Evolutionary conservation across 306 rosid species (phyloP).

Genomic region (Betula pendula): DNA sequence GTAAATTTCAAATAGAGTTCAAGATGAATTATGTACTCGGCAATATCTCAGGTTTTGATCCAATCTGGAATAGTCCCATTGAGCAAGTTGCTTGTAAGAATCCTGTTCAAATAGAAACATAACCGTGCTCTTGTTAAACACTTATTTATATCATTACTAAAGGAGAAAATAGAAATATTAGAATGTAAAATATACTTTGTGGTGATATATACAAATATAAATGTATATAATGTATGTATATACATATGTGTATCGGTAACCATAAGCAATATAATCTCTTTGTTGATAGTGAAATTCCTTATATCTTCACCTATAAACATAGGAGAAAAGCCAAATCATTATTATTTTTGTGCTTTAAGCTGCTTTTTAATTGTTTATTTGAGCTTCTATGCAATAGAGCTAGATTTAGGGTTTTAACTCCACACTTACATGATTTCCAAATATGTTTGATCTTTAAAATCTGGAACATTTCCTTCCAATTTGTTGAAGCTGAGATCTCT

Average conservation of each 20-base stretch:
- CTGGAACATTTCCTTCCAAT: slow-evolving; percentile 26
- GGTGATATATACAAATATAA: too few relatives aligned
- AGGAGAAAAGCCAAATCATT: background rate
- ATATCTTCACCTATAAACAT: too few relatives aligned
- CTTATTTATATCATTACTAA: background rate
- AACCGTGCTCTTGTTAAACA: background rate
- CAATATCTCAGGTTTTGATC: background rate
- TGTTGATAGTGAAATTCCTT: too few relatives aligned
- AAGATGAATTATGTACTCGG: slow-evolving; percentile 8
- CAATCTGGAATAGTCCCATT: slow-evolving; percentile 27
- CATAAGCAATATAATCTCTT: background rate
- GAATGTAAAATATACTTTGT: background rate
- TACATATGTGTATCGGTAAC: background rate
- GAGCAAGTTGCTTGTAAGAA: slow-evolving; percentile 32
- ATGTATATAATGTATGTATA: too few relatives aligned
- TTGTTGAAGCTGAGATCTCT: slow-evolving; percentile 40
- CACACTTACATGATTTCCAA: slow-evolving; percentile 27
- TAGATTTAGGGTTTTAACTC: background rate
- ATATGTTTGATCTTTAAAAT: background rate
- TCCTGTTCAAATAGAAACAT: slow-evolving; percentile 15
- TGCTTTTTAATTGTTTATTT: background rate
- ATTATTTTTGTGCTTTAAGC: background rate
- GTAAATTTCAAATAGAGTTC: background rate
- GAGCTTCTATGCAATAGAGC: background rate
- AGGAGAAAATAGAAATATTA: background rate